phyloP scores from a whole-genome alignment of 495 filamentous ascomycete species.

The Lichina pygmaea region DNA sequence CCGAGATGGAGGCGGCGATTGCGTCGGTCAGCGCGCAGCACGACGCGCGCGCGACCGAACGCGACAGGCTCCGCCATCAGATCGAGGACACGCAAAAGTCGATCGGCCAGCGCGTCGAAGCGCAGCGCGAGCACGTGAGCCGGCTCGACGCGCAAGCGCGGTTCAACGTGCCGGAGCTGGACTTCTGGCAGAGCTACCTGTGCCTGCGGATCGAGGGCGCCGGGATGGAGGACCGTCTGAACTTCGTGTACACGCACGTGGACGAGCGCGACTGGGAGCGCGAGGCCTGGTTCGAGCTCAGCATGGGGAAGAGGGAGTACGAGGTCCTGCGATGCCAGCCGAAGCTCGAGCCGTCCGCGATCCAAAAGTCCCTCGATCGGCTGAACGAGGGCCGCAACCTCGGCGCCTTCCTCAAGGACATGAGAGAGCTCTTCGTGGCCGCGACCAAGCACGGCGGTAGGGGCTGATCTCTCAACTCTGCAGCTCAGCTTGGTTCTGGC shows the following conservation, averaged over 20 bases:
- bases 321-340: slow-evolving; percentile 51
- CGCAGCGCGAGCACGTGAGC: slow-evolving; percentile 32
- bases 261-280: slow-evolving; percentile 68
- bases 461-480: background rate
- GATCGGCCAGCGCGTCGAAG: slow-evolving; percentile 30
- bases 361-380: slow-evolving; percentile 44
- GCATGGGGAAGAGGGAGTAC: slow-evolving; percentile 57
- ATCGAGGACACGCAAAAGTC: slow-evolving; percentile 51
- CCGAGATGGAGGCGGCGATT: slow-evolving; percentile 68
- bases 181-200: slow-evolving; percentile 84
- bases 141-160: slow-evolving; percentile 53
- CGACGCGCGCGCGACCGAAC: slow-evolving; percentile 42
- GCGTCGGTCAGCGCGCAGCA: slow-evolving; percentile 43
- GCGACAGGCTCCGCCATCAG: slow-evolving; percentile 48
- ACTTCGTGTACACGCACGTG: slow-evolving; percentile 76
- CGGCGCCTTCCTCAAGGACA: slow-evolving; percentile 58
- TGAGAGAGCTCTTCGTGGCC: slow-evolving; percentile 62
- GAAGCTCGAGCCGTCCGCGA: slow-evolving; percentile 44
- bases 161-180: slow-evolving; percentile 71
- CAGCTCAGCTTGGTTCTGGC: no score
- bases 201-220: slow-evolving; percentile 76
- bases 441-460: slow-evolving; percentile 19
- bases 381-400: slow-evolving; percentile 71
- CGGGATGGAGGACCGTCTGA: slow-evolving; percentile 57
- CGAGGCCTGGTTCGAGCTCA: slow-evolving; percentile 84